Percentiles rank a stretch among this genome's conserved stretches.
Evolutionary conservation across 805 yeast genomes (phyloP).

Genomic region (Metschnikowia borealis): DNA sequence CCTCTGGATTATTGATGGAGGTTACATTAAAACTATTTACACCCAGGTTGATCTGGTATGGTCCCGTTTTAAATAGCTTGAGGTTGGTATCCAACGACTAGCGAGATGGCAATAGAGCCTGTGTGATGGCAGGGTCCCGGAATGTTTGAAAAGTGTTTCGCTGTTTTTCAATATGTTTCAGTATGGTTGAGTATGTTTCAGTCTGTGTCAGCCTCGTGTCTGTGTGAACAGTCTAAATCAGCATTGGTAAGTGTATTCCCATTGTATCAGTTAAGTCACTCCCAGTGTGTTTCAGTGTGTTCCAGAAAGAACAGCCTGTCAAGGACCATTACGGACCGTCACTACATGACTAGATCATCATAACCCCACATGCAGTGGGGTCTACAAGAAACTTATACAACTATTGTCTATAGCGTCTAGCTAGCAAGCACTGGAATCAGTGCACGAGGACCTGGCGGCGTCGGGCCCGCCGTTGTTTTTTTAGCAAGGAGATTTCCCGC

Average conservation of each 20-base stretch:
- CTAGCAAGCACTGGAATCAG: not conserved
- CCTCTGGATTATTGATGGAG: conserved; percentile 55
- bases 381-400: too few species aligned
- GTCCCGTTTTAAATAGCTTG: conserved; percentile 11
- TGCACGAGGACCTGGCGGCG: not conserved
- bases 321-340: too few species aligned
- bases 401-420: not conserved
- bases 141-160: not conserved
- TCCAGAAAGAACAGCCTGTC: too few species aligned
- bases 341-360: too few species aligned
- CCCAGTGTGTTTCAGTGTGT: too few species aligned
- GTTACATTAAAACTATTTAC: conserved; percentile 36
- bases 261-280: too few species aligned
- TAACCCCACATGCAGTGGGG: too few species aligned
- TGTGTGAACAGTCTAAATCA: too few species aligned
- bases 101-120: conserved; percentile 9
- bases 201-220: too few species aligned
- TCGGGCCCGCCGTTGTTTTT: not conserved
- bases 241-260: too few species aligned
- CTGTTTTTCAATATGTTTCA: too few species aligned
- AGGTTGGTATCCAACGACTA: conserved; percentile 13
- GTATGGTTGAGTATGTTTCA: too few species aligned
- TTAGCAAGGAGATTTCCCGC: conserved; percentile 3
- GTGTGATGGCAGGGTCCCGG: conserved; percentile 15
- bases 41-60: conserved; percentile 11